phyloP scores from a whole-genome alignment of 768 basidiomycete species.

The Mycena galopus region DNA sequence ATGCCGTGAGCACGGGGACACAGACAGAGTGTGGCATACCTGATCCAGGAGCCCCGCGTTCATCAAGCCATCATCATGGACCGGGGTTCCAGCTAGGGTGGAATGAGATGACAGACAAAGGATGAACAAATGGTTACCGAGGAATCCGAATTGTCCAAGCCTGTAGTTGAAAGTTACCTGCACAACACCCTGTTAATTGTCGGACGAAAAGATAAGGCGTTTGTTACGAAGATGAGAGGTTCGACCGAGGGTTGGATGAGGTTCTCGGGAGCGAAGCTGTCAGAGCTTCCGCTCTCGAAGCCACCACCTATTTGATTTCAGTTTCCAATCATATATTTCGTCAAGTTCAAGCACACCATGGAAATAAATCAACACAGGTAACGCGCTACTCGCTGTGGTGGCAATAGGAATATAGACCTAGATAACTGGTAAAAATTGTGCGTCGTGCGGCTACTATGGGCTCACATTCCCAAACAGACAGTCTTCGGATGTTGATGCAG shows the following conservation, averaged over 20 bases:
- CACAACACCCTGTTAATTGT: too few species aligned
- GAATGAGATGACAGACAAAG: background rate
- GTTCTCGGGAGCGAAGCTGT: conserved; percentile 46
- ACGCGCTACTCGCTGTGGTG: conserved; percentile 15
- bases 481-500: conserved; percentile 53
- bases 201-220: too few species aligned
- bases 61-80: conserved; percentile 46
- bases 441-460: too few species aligned
- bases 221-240: conserved; percentile 57
- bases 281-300: conserved; percentile 53
- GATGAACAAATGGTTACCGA: conserved; percentile 43
- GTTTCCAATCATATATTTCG: background rate
- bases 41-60: conserved; percentile 55
- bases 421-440: background rate
- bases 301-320: conserved; percentile 51
- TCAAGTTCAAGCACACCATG: conserved; percentile 47
- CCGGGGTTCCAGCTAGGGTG: conserved; percentile 46
- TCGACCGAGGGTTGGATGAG: conserved; percentile 47
- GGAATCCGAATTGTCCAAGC: conserved; percentile 56
- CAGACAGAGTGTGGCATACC: conserved; percentile 2
- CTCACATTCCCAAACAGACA: conserved; percentile 59
- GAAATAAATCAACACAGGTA: conserved; percentile 56
- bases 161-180: conserved; percentile 56
- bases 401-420: conserved; percentile 36
- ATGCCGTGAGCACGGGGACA: background rate